phyloP scores from a whole-genome alignment of 352 stramenopile genomes.

The Pythium myriotylum region DNA sequence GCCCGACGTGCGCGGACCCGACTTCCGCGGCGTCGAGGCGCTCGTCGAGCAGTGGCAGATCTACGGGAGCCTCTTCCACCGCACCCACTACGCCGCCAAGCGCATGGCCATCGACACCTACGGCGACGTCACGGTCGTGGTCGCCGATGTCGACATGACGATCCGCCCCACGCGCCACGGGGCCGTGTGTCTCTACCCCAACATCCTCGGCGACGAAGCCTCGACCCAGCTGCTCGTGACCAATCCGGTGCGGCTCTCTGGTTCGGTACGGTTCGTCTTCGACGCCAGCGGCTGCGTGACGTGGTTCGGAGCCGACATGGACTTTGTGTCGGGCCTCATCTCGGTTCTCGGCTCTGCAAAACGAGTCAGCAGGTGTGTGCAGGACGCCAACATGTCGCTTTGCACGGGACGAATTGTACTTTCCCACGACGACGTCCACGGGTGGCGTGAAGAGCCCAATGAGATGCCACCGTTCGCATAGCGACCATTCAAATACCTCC shows the following conservation, averaged over 20 bases:
- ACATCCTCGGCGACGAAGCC: slow-evolving; percentile 35
- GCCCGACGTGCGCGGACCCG: slow-evolving; percentile 36
- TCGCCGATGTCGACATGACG: slow-evolving; percentile 35
- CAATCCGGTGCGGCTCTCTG: slow-evolving; percentile 34
- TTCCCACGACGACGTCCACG: no score
- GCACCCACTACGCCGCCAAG: slow-evolving; percentile 33
- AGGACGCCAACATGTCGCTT: slow-evolving; percentile 3
- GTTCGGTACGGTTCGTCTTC: slow-evolving; percentile 56
- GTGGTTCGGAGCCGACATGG: slow-evolving; percentile 59
- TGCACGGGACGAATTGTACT: slow-evolving; percentile 9
- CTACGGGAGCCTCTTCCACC: slow-evolving; percentile 40
- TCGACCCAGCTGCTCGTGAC: slow-evolving; percentile 48
- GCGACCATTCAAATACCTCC: no score
- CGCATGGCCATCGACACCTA: slow-evolving; percentile 35
- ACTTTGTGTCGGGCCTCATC: slow-evolving; percentile 48
- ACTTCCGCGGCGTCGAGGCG: slow-evolving; percentile 49
- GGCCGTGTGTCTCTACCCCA: slow-evolving; percentile 43
- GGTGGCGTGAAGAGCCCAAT: no score
- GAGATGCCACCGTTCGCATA: no score
- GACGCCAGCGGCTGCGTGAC: slow-evolving; percentile 39
- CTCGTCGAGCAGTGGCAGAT: slow-evolving; percentile 51
- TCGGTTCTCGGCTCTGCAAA: slow-evolving; percentile 34
- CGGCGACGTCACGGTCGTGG: slow-evolving; percentile 45
- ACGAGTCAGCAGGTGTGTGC: slow-evolving; percentile 16
- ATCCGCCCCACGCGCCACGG: slow-evolving; percentile 40